phyloP scores from a whole-genome alignment of 345 rosid genomes.

The Geranium rotundifolium region DNA sequence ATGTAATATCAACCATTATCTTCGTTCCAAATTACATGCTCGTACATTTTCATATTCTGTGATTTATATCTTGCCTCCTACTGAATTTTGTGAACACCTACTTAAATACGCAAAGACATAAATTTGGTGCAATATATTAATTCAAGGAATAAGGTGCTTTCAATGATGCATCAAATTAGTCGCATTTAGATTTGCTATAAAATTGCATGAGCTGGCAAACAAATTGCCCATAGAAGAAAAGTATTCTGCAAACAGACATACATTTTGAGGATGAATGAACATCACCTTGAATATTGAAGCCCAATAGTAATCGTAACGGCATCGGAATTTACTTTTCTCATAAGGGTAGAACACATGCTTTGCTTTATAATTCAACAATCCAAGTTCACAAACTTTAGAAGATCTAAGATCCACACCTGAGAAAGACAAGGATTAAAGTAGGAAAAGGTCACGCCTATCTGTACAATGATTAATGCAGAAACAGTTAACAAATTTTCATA shows the following conservation, averaged over 20 bases:
- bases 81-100: too few species aligned
- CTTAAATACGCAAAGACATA: too few species aligned
- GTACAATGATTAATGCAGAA: too few species aligned
- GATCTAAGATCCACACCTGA: conserved; percentile 87
- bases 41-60: too few species aligned
- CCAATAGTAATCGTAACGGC: conserved; percentile 94
- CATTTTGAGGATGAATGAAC: neutral
- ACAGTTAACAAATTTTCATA: neutral
- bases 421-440: conserved; percentile 6
- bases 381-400: conserved; percentile 74
- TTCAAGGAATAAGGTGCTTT: too few species aligned
- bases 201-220: neutral
- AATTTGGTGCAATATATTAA: too few species aligned
- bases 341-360: conserved; percentile 58
- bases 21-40: too few species aligned
- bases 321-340: conserved; percentile 61
- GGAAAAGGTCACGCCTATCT: too few species aligned
- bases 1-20: too few species aligned
- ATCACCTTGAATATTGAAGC: conserved; percentile 83
- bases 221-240: neutral
- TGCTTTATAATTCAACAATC: conserved; percentile 58
- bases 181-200: too few species aligned
- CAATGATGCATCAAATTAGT: too few species aligned
- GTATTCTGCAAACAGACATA: neutral
- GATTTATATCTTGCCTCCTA: too few species aligned